A percentile compares a stretch with the other conserved stretches of the same genome.
Conservation (phyloP, 2,329 filamentous ascomycete genomes). For the Cercospora zeae-maydis region DNA sequence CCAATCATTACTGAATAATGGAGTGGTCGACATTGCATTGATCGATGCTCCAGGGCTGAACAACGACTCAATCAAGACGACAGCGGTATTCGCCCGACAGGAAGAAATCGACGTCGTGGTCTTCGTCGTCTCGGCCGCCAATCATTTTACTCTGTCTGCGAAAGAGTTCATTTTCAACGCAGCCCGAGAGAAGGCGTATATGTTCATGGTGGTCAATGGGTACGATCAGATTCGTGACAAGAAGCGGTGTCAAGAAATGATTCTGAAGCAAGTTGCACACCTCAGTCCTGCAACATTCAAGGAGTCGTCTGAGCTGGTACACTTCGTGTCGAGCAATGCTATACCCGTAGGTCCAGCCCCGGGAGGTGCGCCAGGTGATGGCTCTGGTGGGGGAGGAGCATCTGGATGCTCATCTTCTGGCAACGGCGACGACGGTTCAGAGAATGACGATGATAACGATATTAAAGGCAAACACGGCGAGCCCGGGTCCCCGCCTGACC, state of each 20-base stretch:
- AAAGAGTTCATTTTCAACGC: constrained; percentile 97
- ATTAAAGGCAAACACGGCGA: constrained; percentile 52
- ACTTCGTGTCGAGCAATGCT: constrained; percentile 96
- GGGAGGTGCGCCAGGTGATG: constrained; percentile 52
- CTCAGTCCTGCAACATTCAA: constrained; percentile 93
- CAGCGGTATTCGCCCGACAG: constrained; percentile 91
- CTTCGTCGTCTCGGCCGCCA: constrained; percentile 94
- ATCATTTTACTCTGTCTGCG: constrained; percentile 96
- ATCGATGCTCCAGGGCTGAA: constrained; percentile 97
- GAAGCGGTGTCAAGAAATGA: constrained; percentile 84
- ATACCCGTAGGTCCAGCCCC: constrained; percentile 68
- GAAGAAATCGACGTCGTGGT: constrained; percentile 99
- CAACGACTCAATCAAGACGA: constrained; percentile 93
- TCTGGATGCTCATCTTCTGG: constrained; percentile 39
- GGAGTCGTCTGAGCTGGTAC: constrained; percentile 85
- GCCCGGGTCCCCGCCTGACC: constrained; percentile 38
- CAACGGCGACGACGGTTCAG: constrained; percentile 34
- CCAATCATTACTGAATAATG: constrained; percentile 92
- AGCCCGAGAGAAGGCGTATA: constrained; percentile 94
- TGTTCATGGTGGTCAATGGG: constrained; percentile 98
- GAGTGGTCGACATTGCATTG: constrained; percentile 93
- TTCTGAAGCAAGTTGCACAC: constrained; percentile 79
- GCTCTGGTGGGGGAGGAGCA: constrained; percentile 31
- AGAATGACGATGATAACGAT: constrained; percentile 51
- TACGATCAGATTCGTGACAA: constrained; percentile 94